phyloP scores from a whole-genome alignment of 768 basidiomycete genomes.

The Agrocybe pediades region DNA sequence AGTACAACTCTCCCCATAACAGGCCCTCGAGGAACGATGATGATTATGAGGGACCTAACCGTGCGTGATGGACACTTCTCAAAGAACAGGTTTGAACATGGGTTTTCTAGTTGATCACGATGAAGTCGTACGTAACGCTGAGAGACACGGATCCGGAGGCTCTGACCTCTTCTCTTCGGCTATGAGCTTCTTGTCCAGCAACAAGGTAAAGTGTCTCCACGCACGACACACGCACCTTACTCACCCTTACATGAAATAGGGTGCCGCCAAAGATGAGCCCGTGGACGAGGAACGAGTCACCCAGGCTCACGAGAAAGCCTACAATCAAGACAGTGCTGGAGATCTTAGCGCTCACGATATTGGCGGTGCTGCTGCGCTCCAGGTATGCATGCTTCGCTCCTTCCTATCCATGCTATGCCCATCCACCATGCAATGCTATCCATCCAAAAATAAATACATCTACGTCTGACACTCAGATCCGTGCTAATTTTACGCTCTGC shows the following conservation, averaged over 20 bases:
- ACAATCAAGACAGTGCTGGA: slow-evolving; percentile 50
- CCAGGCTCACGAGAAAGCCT: slow-evolving; percentile 63
- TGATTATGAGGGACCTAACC: slow-evolving; percentile 25
- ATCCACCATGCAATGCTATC: not conserved
- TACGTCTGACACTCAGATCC: no score
- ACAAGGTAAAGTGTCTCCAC: slow-evolving; percentile 41
- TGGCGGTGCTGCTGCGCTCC: slow-evolving; percentile 78
- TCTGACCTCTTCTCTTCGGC: slow-evolving; percentile 58
- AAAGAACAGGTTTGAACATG: not conserved
- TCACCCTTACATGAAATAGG: not conserved
- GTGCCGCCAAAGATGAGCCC: slow-evolving; percentile 58
- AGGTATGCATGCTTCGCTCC: slow-evolving; percentile 43
- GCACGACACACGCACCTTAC: not conserved
- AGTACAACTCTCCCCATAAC: slow-evolving; percentile 62
- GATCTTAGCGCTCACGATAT: slow-evolving; percentile 61
- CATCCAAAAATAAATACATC: no score
- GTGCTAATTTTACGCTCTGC: no score
- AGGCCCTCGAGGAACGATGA: slow-evolving; percentile 25
- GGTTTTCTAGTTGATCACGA: slow-evolving; percentile 53
- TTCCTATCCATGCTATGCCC: not conserved
- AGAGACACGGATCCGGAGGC: slow-evolving; percentile 57
- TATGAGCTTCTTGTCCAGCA: slow-evolving; percentile 49
- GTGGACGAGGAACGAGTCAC: slow-evolving; percentile 68
- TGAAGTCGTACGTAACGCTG: slow-evolving; percentile 59
- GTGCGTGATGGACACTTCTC: slow-evolving; percentile 23